phyloP scores from a whole-genome alignment of 148 eudicot species.

The Mesembryanthemum crystallinum region DNA sequence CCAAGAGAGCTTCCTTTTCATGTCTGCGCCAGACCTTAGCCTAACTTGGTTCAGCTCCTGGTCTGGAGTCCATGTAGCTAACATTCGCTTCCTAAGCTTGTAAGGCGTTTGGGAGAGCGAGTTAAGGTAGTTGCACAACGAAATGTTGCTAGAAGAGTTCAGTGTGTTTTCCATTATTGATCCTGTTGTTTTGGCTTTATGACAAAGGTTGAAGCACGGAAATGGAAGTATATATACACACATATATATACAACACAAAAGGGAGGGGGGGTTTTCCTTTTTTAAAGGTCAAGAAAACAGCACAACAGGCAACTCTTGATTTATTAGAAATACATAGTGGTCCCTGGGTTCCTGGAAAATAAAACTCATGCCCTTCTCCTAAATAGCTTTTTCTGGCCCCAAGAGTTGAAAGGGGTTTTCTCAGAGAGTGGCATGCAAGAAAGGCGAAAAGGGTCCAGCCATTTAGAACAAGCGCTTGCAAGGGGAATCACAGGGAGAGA shows the following conservation, averaged over 20 bases:
- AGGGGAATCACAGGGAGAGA: slow-evolving; percentile 27
- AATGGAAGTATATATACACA: neutral
- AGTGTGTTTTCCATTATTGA: slow-evolving; percentile 23
- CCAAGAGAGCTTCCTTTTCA: slow-evolving; percentile 68
- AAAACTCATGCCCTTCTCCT: slow-evolving; percentile 17
- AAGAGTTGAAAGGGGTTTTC: slow-evolving; percentile 17
- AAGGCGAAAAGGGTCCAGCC: slow-evolving; percentile 11
- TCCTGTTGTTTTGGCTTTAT: slow-evolving; percentile 10
- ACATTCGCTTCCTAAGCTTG: slow-evolving; percentile 51
- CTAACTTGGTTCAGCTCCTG: slow-evolving; percentile 71
- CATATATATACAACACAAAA: neutral
- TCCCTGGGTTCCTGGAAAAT: slow-evolving; percentile 15
- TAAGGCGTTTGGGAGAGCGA: slow-evolving; percentile 65
- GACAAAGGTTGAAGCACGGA: slow-evolving; percentile 11
- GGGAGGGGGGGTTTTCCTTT: slow-evolving; percentile 8
- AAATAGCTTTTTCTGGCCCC: slow-evolving; percentile 19
- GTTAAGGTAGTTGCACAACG: slow-evolving; percentile 36
- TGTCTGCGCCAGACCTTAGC: slow-evolving; percentile 81
- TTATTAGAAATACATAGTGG: slow-evolving; percentile 23
- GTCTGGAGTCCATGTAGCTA: slow-evolving; percentile 71
- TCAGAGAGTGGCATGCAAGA: slow-evolving; percentile 23
- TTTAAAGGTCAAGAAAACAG: slow-evolving; percentile 17
- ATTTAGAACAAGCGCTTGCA: slow-evolving; percentile 19
- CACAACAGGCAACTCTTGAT: slow-evolving; percentile 14
- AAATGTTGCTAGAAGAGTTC: slow-evolving; percentile 21